Evolutionary conservation across 441 rosid species (phyloP), one percentile per base, ranked within the genome.

Genomic region (Gossypium davidsonii): DNA sequence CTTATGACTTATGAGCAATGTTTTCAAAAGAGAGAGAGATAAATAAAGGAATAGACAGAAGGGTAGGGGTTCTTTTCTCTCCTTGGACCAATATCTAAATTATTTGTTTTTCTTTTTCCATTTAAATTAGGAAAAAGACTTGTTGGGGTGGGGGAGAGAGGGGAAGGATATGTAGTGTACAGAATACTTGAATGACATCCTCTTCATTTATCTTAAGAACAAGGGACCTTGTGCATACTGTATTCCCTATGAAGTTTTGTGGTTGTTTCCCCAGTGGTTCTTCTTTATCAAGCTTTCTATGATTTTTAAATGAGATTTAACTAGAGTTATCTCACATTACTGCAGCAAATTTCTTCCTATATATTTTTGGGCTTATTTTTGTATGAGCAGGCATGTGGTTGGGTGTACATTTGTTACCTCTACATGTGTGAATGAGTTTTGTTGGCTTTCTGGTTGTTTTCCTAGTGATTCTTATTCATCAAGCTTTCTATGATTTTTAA

Each of bases 1-100:
- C 21, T 46, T 65, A 65, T 65, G 55, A 44, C 37, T 46, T 65
- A 65, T 65, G 55, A 44, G 53, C 18, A 65, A 44, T 44, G 15
- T 21, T 65, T 65, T 44, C 44, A 12, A 42, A 2, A 44, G 18
- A 42, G 48, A 11, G 31, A 11, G 21, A 20, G 53, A 44, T 44
- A 65, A 42, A 31, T 9, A 60, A n/a, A 20, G 70, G 53, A 44
- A 65, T 10, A 65, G 0, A 42, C 17, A 46, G 21, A 61, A 4
- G 53, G 3, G 3, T 2, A 2, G 3, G 26, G 26, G 26, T 2
- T 25, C 3, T 25, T 2, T 25, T 25, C 23, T 21, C 23, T 21
- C 23, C 23, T 21, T 21, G 23, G 23, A 21, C 23, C 23, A 21
- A 21, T 21, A 21, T 21, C 23, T 21, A 21, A 21, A 21, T 21